Percentiles rank a stretch among this genome's conserved stretches.
Evolutionary conservation across 2,329 filamentous ascomycete species (phyloP).

Genomic region (Alternaria metachromatica): DNA sequence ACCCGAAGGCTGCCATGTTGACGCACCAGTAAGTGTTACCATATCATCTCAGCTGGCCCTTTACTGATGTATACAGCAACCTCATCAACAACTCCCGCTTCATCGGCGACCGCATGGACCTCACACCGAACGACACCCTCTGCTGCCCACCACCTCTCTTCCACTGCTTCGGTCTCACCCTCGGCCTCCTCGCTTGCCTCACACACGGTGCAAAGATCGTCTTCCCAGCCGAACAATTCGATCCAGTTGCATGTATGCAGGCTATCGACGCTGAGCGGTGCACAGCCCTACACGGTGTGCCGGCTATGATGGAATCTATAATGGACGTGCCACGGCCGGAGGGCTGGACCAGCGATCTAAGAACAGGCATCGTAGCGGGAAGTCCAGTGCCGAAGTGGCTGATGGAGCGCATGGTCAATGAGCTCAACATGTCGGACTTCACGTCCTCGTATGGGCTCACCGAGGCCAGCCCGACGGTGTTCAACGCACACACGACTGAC

Average conservation of each 20-base stretch:
- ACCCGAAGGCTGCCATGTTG: constrained; percentile 49
- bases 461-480: constrained; percentile 79
- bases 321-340: constrained; percentile 57
- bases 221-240: constrained; percentile 75
- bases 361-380: constrained; percentile 81
- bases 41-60: too few relatives aligned
- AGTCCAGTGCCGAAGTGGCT: constrained; percentile 77
- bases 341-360: constrained; percentile 56
- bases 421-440: constrained; percentile 78
- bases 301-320: constrained; percentile 80
- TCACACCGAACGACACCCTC: constrained; percentile 69
- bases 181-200: constrained; percentile 74
- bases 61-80: constrained; percentile 24
- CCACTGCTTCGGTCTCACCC: constrained; percentile 83
- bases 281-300: constrained; percentile 81
- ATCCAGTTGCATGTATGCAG: constrained; percentile 68
- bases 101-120: constrained; percentile 72
- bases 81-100: constrained; percentile 51
- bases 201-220: constrained; percentile 80
- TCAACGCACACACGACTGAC: constrained; percentile 80
- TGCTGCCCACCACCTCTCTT: constrained; percentile 86
- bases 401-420: constrained; percentile 74
- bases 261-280: constrained; percentile 62
- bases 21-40: constrained; percentile 40
- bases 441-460: constrained; percentile 67